Conservation (phyloP, 2,329 filamentous ascomycete genomes). For the Parastagonospora nodorum region DNA sequence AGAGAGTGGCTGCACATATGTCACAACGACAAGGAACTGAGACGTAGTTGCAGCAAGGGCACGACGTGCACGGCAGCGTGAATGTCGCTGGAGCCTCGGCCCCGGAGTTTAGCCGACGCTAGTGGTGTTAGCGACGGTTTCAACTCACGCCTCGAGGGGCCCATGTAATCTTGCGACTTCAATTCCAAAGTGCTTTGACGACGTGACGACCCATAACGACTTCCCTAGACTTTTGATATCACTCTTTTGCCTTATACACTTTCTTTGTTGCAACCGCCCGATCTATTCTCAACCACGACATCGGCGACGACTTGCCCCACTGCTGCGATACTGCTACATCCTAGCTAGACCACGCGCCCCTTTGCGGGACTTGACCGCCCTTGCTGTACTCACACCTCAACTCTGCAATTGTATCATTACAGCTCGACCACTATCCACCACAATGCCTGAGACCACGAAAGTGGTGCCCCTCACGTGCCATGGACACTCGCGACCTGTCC, state of each 20-base stretch:
- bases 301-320: background rate
- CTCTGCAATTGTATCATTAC: background rate
- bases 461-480: conserved; percentile 93
- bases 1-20: too few relatives aligned
- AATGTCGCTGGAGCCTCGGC: conserved; percentile 7
- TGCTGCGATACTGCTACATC: conserved; percentile 6
- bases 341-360: conserved; percentile 17
- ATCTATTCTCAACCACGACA: background rate
- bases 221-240: conserved; percentile 11
- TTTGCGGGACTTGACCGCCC: background rate
- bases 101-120: conserved; percentile 18
- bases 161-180: conserved; percentile 10
- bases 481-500: conserved; percentile 89
- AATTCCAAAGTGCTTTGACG: conserved; percentile 24
- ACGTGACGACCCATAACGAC: conserved; percentile 39
- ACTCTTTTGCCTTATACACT: background rate
- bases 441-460: conserved; percentile 52
- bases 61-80: too few relatives aligned
- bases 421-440: conserved; percentile 5
- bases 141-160: conserved; percentile 17
- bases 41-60: too few relatives aligned
- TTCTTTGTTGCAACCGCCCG: background rate
- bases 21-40: too few relatives aligned
- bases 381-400: background rate
- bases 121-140: conserved; percentile 15